phyloP scores from a whole-genome alignment of 768 basidiomycete genomes.

The Mycena epipterygia region DNA sequence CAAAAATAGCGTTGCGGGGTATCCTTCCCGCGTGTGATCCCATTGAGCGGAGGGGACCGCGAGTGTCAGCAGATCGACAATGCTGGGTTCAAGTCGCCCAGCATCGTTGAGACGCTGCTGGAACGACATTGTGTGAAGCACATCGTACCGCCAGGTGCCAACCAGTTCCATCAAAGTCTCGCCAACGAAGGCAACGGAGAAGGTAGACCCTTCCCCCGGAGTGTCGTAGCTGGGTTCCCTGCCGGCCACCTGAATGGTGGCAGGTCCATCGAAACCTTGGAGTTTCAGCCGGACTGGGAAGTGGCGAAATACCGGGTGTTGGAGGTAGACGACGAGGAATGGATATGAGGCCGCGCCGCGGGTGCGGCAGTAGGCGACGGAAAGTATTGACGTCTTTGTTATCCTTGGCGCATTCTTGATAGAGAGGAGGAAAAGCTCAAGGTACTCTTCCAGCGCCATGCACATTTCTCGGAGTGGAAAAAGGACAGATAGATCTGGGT shows the following conservation, averaged over 20 bases:
- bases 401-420: constrained; percentile 8
- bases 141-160: constrained; percentile 16
- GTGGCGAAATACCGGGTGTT: not conserved
- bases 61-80: constrained; percentile 10
- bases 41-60: constrained; percentile 1
- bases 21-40: not conserved
- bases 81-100: not conserved
- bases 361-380: constrained; percentile 14
- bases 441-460: constrained; percentile 20
- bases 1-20: constrained; percentile 11
- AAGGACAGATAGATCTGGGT: constrained; percentile 7
- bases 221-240: constrained; percentile 11
- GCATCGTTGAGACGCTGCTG: not conserved
- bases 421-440: constrained; percentile 6
- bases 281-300: constrained; percentile 11
- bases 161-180: constrained; percentile 9
- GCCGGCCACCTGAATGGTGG: constrained; percentile 10
- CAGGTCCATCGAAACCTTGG: constrained; percentile 7
- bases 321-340: constrained; percentile 13
- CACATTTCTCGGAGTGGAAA: constrained; percentile 4
- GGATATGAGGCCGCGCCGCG: constrained; percentile 9
- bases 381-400: not conserved
- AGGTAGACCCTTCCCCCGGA: constrained; percentile 13
- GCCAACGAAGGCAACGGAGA: constrained; percentile 6
- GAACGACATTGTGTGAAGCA: constrained; percentile 11